Evolutionary conservation across 73 alveolate species (phyloP).

Genomic region (Breviolum minutum): DNA sequence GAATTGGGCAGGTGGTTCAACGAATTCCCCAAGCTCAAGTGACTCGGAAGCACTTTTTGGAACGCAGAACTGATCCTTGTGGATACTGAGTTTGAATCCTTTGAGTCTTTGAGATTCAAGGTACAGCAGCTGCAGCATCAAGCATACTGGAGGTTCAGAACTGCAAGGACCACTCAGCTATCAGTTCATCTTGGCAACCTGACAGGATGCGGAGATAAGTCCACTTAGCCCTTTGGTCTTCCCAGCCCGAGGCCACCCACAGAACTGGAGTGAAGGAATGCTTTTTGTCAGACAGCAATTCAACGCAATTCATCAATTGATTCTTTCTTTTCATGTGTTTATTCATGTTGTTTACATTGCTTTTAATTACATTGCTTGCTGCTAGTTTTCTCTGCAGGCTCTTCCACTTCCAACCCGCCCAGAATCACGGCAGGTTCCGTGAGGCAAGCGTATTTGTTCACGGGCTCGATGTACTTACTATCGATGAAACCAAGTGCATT

Average conservation of each 20-base stretch:
- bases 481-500: no score
- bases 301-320: no score
- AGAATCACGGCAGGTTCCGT: conserved; percentile 26
- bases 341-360: no score
- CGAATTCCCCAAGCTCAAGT: conserved; percentile 69
- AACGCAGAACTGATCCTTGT: neutral
- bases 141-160: conserved; percentile 10
- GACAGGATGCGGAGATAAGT: conserved; percentile 70
- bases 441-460: neutral
- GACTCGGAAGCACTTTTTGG: neutral
- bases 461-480: neutral
- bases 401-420: conserved; percentile 18
- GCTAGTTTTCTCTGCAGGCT: neutral
- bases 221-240: conserved; percentile 82
- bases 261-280: neutral
- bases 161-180: neutral
- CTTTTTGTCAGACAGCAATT: neutral
- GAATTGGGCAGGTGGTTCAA: conserved; percentile 5
- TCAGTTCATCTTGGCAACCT: neutral
- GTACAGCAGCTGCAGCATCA: conserved; percentile 80
- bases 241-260: conserved; percentile 51
- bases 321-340: neutral
- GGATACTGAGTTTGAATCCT: no score
- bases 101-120: neutral
- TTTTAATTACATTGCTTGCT: no score